Percentiles rank a stretch among this genome's conserved stretches.
Conservation (phyloP, 2,329 filamentous ascomycete species). For the Fusarium sacchari region DNA sequence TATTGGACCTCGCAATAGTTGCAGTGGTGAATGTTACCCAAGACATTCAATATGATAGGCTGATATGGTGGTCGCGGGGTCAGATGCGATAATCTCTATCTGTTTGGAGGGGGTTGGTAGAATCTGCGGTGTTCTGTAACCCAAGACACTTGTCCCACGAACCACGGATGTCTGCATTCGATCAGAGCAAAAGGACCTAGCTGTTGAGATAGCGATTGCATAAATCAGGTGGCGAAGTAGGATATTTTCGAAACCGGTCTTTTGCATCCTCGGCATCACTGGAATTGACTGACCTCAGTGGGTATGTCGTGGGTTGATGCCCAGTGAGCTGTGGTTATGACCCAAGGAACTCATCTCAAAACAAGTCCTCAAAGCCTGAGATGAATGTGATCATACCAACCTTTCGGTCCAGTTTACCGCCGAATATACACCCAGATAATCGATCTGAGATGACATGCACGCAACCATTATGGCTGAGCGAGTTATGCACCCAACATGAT, state of each 20-base stretch:
- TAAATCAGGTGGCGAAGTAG: neutral
- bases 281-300: neutral
- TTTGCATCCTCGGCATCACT: neutral
- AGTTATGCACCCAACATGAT: neutral
- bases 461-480: no score
- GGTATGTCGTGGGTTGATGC: no score
- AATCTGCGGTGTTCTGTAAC: neutral
- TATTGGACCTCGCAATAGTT: neutral
- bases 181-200: neutral
- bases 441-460: no score
- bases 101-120: neutral
- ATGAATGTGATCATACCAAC: neutral
- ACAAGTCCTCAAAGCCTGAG: neutral
- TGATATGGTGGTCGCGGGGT: neutral
- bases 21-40: neutral
- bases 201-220: neutral
- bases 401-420: neutral
- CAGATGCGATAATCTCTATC: neutral
- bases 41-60: neutral
- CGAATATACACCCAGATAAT: no score
- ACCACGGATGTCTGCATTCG: neutral
- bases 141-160: neutral
- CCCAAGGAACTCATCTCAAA: neutral
- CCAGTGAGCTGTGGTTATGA: neutral
- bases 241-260: rapidly evolving